Evolutionary conservation across 1,139 yeast species (phyloP), one percentile per base, ranked within the genome.

Genomic region (Sugiyamaella castrensis): DNA sequence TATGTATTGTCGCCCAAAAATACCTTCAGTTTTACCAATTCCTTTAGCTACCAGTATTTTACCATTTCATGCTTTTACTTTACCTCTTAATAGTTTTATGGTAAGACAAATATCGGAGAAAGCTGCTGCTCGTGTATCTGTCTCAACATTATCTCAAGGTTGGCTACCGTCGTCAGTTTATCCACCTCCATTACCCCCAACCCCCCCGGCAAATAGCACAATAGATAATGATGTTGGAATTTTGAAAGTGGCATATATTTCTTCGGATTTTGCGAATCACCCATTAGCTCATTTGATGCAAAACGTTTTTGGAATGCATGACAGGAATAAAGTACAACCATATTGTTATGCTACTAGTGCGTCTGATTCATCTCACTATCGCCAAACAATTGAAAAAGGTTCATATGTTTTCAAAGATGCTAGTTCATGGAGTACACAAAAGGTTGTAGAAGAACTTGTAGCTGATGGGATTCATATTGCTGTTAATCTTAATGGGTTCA

Each of bases 251-350:
- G 71, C 70, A 11, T 67, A 67, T 48, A 53, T 67, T n/a, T 66
- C 69, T 3, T 63, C 69, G 0, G 71, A 67, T 45, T 65, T 66
- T 51, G 57, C 55, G 28, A 65, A 67, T 48, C 71, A 67, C 37
- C 71, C 71, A 8, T 53, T 67, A 44, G 59, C 70, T 4, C 71
- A 67, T 44, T 53, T 67, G 43, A 67, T 67, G 71, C 70, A 66
- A 46, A 62, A 62, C 37, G 69, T 67, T 6, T 67, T 67, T 54
- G 69, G 65, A 1, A 37, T 64, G 44, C 70, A 67, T 38, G 60
- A 63, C 40, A 43, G 51, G 15, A 40, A 49, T n/a, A 44, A 46
- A 38, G 61, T 66, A 9, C 53, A 50, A 16, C 60, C 66, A 0
- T 57, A 60, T 29, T 63, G 69, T 46, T 67, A 67, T 45, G 67